These are phyloP conservation scores for Fomitopsis serialis DNA, from an alignment of 768 basidiomycete species.

Conservation along the genomic window DNA sequence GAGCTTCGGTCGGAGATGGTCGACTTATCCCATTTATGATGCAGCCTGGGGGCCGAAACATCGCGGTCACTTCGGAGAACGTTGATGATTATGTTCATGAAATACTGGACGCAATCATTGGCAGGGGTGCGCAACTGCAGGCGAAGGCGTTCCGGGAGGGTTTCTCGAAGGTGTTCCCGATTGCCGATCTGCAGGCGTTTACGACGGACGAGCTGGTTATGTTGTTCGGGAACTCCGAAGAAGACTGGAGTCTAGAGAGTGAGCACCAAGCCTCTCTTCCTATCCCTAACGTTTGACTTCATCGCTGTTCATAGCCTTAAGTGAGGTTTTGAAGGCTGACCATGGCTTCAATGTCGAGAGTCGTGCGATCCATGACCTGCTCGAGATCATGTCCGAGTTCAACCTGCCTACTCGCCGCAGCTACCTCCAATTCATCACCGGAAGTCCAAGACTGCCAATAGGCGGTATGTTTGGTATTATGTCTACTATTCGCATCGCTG, in stretches of 20 bases:
- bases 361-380: conserved; percentile 79
- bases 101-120: conserved; percentile 85
- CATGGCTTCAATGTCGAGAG: conserved; percentile 98
- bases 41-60: conserved; percentile 75
- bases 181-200: conserved; percentile 86
- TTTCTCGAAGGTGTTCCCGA: conserved; percentile 94
- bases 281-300: background rate
- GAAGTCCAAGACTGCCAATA: conserved; percentile 93
- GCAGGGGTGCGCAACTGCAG: conserved; percentile 71
- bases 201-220: conserved; percentile 93
- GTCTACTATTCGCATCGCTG: background rate
- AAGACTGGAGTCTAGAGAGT: conserved; percentile 96
- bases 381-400: conserved; percentile 83
- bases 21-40: conserved; percentile 3
- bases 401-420: conserved; percentile 71
- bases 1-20: background rate
- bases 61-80: conserved; percentile 81
- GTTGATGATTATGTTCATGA: conserved; percentile 85
- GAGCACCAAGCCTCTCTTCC: conserved; percentile 26
- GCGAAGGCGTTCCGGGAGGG: conserved; percentile 91
- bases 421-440: conserved; percentile 95
- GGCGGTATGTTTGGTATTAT: conserved; percentile 56
- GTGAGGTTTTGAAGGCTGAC: conserved; percentile 91
- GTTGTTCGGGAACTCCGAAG: conserved; percentile 94
- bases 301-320: conserved; percentile 51